Base-by-base conservation (phyloP, 306 rosid genomes). In the Lablab purpureus region DNA sequence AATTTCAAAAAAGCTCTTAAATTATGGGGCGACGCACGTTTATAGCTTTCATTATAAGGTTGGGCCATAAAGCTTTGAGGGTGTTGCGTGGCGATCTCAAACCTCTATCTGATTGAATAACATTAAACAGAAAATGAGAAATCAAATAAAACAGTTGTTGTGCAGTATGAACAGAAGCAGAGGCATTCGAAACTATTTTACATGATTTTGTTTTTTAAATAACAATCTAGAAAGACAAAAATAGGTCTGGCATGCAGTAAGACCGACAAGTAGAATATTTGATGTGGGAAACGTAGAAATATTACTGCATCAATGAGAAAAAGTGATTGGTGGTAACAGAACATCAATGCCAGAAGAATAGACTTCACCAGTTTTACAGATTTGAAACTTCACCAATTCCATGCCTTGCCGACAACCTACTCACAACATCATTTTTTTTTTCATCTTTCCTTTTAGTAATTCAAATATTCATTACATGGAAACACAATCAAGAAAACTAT, bases 181-280 rank as follows among this genome's bases (percentile, higher is more conserved):
- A 2, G 41, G 0, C n/a, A 37, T 18, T 1, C 4, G 65, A 21
- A 12, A 40, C n/a, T 67, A 41, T 67, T 67, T 41, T 21, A 25
- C 30, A 2, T 21, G 47, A 41, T 6, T 6, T 34, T 34, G 36
- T 34, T 34, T 34, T 34, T 6, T 34, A 7, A 10, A 50, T 10
- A 32, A 21, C 18, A 71, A 30, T 71, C 4, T 28, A 17, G 18
- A 47, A 50, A 28, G 30, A 50, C 47, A 17, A 11, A 4, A 66
- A 65, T 9, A 14, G 27, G 15, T 49, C 18, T 10, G 27, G 18
- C 47, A 41, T 10, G 15, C 4, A 11, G 32, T 71, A 19, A 18
- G 75, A 23, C 49, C 32, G 12, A 51, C 64, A 18, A 50, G 47
- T 30, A 71, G 63, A 71, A 50, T 71, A 71, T 30, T 30, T 30